Evolutionary conservation across 1,139 yeast species (phyloP), one percentile per base, ranked within the genome.

Genomic region (Saccharomyces uvarum): DNA sequence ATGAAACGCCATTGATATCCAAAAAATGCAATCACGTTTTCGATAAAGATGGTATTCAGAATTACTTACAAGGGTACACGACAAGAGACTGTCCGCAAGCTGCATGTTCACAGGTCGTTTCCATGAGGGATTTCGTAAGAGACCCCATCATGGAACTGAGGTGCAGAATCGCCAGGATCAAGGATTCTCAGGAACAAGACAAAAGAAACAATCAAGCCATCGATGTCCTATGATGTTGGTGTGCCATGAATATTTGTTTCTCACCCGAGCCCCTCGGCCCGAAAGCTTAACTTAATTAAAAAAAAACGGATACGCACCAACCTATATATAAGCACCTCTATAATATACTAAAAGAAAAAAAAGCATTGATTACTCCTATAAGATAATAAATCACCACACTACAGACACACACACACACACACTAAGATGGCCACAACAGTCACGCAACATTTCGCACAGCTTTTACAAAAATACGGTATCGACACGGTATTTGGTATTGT

Each of bases 401-500:
- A 16, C 9, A 27, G 29, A 19, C 44, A 19, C 13, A 14, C 24
- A 9, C 24, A 38, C 11, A 19, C 44, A 38, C 4, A 11, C 21
- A 11, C 14, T 16, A 38, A 4, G 4, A 38, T 38, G 44, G 19
- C 44, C 19, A 44, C 33, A 27, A 28, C 19, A n/a, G 33, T 57
- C 13, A 69, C 81, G 0, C 68, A 72, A 42, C 64, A 76, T 8
- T 76, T 82, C 52, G 84, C 86, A 0, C 65, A 67, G 41, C 59
- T 77, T 0, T 70, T 83, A 13, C 70, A 71, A 50, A 66, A 68
- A 21, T 73, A 82, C 21, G 84, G 82, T 1, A 79, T 83, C 24
- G 73, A 73, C 32, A 76, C 75, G 26, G 78, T 83, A 1, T 83
- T 83, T 67, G 88, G 88, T 3, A 75, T 83, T 31, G 88, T 83